phyloP scores from a whole-genome alignment of 2,329 filamentous ascomycete species.

The Penicillium vulpinum region DNA sequence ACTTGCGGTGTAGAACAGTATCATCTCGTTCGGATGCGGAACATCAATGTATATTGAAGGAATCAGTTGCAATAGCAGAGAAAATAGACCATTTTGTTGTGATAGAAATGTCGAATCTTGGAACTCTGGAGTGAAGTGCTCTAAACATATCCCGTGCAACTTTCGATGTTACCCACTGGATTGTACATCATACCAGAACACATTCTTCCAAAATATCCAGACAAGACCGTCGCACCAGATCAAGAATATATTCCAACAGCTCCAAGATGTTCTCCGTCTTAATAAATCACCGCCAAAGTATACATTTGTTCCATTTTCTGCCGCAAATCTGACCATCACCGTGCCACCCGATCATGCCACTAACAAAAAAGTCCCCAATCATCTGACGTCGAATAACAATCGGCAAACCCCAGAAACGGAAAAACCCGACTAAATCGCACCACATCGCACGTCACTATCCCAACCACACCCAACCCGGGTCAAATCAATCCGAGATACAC shows the following conservation, averaged over 20 bases:
- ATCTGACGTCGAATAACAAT: slow-evolving; percentile 1
- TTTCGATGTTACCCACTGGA: too few relatives aligned
- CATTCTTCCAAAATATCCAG: background rate
- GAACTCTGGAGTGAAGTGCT: background rate
- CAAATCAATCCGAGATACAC: background rate
- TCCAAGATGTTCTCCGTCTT: background rate
- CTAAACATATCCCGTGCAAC: background rate
- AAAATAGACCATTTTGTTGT: background rate
- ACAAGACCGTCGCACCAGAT: background rate
- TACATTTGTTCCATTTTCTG: background rate
- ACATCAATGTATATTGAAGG: too few relatives aligned
- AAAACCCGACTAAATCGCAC: slow-evolving; percentile 9
- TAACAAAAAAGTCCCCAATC: background rate
- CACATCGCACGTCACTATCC: slow-evolving; percentile 16
- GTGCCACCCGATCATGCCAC: slow-evolving; percentile 10
- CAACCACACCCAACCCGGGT: background rate
- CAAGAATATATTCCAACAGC: background rate
- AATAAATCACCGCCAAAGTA: background rate
- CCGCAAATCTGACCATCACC: slow-evolving; percentile 4
- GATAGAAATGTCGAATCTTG: background rate
- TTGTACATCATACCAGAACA: background rate
- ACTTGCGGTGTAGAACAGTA: background rate
- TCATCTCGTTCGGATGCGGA: background rate
- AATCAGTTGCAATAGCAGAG: background rate
- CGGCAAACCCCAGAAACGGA: background rate